Conservation (phyloP, 495 filamentous ascomycete genomes). For the Neurospora tetraspora region DNA sequence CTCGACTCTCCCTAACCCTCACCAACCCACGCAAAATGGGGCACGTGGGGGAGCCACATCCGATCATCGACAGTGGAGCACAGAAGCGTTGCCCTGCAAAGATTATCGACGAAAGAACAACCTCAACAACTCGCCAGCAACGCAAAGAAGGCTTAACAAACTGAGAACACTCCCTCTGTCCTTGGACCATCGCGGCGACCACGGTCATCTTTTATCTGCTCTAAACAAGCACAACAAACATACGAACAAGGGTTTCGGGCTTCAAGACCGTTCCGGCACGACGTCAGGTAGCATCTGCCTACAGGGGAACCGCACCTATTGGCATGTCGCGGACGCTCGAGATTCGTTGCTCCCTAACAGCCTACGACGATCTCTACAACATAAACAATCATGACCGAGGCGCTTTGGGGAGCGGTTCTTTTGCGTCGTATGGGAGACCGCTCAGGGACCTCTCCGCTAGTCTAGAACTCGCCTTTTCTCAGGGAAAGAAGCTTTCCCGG, state of each 20-base stretch:
- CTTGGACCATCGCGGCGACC: background rate
- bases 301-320: background rate
- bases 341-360: background rate
- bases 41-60: no score
- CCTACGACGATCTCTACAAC: background rate
- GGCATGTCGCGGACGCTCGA: background rate
- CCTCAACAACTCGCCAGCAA: background rate
- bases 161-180: background rate
- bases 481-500: background rate
- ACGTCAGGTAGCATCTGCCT: background rate
- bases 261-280: background rate
- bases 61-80: background rate
- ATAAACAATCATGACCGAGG: background rate
- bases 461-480: background rate
- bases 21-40: no score
- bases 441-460: background rate
- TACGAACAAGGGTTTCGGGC: background rate
- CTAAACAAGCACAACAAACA: background rate
- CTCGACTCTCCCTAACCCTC: background rate
- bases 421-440: background rate
- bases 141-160: background rate
- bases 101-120: background rate
- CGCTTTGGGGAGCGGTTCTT: background rate
- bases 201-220: background rate
- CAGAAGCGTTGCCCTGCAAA: background rate